A percentile compares a stretch with the other conserved stretches of the same genome.
phyloP scores from a whole-genome alignment of 768 basidiomycete species.

The Botryobasidium botryosum region DNA sequence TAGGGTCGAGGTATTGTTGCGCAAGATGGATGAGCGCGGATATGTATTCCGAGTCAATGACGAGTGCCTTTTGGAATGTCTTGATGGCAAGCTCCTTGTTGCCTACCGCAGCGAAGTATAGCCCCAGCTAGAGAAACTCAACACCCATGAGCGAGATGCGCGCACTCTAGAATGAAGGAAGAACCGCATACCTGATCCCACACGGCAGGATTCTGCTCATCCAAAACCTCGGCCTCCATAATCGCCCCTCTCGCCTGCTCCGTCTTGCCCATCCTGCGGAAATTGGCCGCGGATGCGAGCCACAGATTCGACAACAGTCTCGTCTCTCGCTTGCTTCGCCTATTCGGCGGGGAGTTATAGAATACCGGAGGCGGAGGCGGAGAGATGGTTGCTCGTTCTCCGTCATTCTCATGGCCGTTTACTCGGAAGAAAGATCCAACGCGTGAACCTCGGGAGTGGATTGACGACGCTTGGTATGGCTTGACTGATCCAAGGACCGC shows the following conservation, averaged over 20 bases:
- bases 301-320: conserved; percentile 71
- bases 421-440: conserved; percentile 2
- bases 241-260: conserved; percentile 85
- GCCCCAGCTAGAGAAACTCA: conserved; percentile 37
- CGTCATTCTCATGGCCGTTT: conserved; percentile 1
- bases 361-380: conserved; percentile 29
- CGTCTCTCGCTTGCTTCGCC: conserved; percentile 35
- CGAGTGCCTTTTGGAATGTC: conserved; percentile 75
- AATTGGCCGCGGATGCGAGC: conserved; percentile 89
- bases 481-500: conserved; percentile 37
- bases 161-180: background rate
- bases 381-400: conserved; percentile 5
- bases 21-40: conserved; percentile 64
- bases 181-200: conserved; percentile 71
- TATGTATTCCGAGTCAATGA: conserved; percentile 65
- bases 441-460: conserved; percentile 48
- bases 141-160: background rate
- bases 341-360: conserved; percentile 21
- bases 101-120: conserved; percentile 48
- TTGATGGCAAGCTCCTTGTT: conserved; percentile 46
- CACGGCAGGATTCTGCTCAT: conserved; percentile 72
- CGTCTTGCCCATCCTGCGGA: conserved; percentile 72
- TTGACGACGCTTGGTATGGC: conserved; percentile 62
- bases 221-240: conserved; percentile 83
- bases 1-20: conserved; percentile 44